Conservation (phyloP, 2,329 filamentous ascomycete genomes). For the Monosporascus sp. region DNA sequence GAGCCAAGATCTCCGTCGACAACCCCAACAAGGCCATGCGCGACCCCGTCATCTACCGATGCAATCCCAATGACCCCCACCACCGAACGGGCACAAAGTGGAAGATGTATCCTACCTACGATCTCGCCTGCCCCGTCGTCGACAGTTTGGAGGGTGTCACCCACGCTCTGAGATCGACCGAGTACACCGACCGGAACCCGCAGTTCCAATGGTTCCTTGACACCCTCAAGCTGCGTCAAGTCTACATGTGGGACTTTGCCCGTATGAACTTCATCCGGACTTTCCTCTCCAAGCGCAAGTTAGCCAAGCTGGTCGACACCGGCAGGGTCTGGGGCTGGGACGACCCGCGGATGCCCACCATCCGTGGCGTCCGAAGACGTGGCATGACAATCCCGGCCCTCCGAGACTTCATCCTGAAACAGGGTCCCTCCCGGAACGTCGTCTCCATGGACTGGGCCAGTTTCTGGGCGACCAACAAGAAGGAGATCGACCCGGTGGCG, state of each 20-base stretch:
- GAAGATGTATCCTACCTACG: conserved; percentile 87
- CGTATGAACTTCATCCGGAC: conserved; percentile 81
- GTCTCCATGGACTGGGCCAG: conserved; percentile 78
- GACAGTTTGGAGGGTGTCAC: conserved; percentile 79
- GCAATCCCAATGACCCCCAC: conserved; percentile 64
- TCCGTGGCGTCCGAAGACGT: conserved; percentile 71
- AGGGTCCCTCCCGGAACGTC: conserved; percentile 78
- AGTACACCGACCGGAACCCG: conserved; percentile 82
- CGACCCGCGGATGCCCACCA: conserved; percentile 80
- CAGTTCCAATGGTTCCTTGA: conserved; percentile 85
- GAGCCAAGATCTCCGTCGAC: conserved; percentile 87
- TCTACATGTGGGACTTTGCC: conserved; percentile 82
- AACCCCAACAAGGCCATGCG: conserved; percentile 93
- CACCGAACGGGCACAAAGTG: conserved; percentile 74
- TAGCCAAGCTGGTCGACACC: conserved; percentile 74
- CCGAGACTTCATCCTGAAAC: conserved; percentile 78
- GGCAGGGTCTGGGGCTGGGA: conserved; percentile 80
- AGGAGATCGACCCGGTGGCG: conserved; percentile 72
- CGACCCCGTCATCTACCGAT: conserved; percentile 96
- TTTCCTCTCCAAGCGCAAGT: conserved; percentile 79
- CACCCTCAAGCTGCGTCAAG: conserved; percentile 65
- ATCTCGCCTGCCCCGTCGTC: conserved; percentile 78
- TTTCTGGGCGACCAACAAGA: conserved; percentile 72
- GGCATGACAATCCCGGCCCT: conserved; percentile 76
- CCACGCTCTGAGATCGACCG: conserved; percentile 75